phyloP scores from a whole-genome alignment of 495 filamentous ascomycete genomes.

The Rhizodiscina lignyota region DNA sequence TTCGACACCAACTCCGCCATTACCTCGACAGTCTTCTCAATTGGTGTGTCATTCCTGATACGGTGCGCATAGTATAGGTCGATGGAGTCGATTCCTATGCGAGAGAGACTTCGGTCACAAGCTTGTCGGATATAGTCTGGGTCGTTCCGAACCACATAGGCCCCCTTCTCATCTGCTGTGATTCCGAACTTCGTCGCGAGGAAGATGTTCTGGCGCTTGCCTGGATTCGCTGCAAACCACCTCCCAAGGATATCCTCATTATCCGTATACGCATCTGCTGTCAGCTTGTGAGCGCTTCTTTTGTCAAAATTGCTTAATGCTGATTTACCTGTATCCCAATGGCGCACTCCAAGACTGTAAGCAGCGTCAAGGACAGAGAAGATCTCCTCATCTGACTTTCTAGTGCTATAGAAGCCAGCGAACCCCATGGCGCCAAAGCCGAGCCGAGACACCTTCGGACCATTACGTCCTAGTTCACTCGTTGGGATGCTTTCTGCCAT shows the following conservation, averaged over 20 bases:
- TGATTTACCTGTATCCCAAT: constrained; percentile 9
- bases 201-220: neutral
- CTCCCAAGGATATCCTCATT: constrained; percentile 5
- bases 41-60: neutral
- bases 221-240: neutral
- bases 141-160: constrained; percentile 6
- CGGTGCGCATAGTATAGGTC: constrained; percentile 1
- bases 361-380: constrained; percentile 10
- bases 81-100: neutral
- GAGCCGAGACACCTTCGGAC: constrained; percentile 18
- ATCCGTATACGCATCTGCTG: too few species aligned
- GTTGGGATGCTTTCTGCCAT: too few species aligned
- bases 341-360: constrained; percentile 12
- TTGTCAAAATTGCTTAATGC: constrained; percentile 22
- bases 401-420: constrained; percentile 12
- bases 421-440: constrained; percentile 28
- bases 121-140: constrained; percentile 17
- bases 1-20: constrained; percentile 20
- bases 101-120: constrained; percentile 4
- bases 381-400: constrained; percentile 15
- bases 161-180: constrained; percentile 3
- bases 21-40: neutral
- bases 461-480: constrained; percentile 21
- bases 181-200: neutral
- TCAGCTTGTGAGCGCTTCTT: too few species aligned